Evolutionary conservation across 345 rosid species (phyloP), one percentile per base, ranked within the genome.

Genomic region (Aquilaria sinensis): DNA sequence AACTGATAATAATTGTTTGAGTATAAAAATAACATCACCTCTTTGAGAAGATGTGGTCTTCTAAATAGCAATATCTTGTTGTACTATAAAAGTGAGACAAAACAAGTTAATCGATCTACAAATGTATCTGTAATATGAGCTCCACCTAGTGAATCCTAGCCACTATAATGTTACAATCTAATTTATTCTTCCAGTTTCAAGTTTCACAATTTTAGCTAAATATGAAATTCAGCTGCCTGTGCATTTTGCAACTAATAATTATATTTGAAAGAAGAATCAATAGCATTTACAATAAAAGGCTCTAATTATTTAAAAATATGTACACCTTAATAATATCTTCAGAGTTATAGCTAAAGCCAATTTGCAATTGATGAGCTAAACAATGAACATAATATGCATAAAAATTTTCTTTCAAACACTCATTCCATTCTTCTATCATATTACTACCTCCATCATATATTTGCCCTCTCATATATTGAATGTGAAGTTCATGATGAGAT

Each of bases 401-500:
- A 12, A 59, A 30, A 14, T 12, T 58, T 11, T 59, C 12, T 8
- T 34, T 49, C 0, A 14, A 7, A 65, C 54, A 41, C 0, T 23
- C 47, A 15, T 71, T 60, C 53, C 13, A 58, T 16, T 64, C 56
- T 8, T 56, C 61, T 4, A 1, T 12, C 55, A 70, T 63, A 16
- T 58, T 63, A 30, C 61, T 53, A 16, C 33, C 65, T 30, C 33
- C 61, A 47, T 47, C 57, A 34, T 70, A 70, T 16, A 46, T 7
- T 12, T 64, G 46, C 16, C 51, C 29, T 16, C 1, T 2, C 3
- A 64, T 23, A 64, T 64, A 58, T 23, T 64, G 13, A 32, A 64
- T 16, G 16, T 30, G 3, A 33, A 71, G 47, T 33, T 47, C 8
- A 53, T 65, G 10, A 2, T 4, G 41, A 71, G 60, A 64, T 3